Evolutionary conservation across 169 alveolate species (phyloP).

Genomic region (Theileria annulata): DNA sequence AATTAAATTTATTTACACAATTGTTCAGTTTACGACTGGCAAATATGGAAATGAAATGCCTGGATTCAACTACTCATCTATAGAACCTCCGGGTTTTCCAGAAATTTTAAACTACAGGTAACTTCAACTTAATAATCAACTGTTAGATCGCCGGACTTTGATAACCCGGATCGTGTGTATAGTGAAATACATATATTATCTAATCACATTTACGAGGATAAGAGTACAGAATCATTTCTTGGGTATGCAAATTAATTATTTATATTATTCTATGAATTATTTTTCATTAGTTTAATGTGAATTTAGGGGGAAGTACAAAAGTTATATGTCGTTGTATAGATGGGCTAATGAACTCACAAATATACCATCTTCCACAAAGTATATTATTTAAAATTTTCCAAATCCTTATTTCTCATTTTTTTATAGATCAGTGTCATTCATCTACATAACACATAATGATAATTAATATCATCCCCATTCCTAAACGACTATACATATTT

Average conservation of each 20-base stretch:
- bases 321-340: slow-evolving; percentile 49
- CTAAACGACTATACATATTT: background rate
- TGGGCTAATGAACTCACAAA: slow-evolving; percentile 42
- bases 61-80: slow-evolving; percentile 23
- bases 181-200: slow-evolving; percentile 55
- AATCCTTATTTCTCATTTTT: background rate
- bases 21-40: slow-evolving; percentile 13
- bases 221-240: slow-evolving; percentile 5
- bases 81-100: slow-evolving; percentile 49
- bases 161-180: slow-evolving; percentile 36
- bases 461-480: background rate
- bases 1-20: background rate
- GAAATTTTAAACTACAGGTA: slow-evolving; percentile 41
- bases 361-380: slow-evolving; percentile 9
- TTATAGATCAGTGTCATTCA: slow-evolving; percentile 10
- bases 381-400: background rate
- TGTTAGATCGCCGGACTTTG: slow-evolving; percentile 44
- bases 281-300: background rate
- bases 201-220: slow-evolving; percentile 57
- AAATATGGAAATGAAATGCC: slow-evolving; percentile 35
- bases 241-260: slow-evolving; percentile 17
- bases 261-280: background rate
- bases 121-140: background rate
- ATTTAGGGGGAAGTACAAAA: slow-evolving; percentile 29
- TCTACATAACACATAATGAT: slow-evolving; percentile 8